These are phyloP conservation scores for Eragrostis nindensis DNA, from an alignment of 176 grass and related monocot species.

Conservation along the genomic window DNA sequence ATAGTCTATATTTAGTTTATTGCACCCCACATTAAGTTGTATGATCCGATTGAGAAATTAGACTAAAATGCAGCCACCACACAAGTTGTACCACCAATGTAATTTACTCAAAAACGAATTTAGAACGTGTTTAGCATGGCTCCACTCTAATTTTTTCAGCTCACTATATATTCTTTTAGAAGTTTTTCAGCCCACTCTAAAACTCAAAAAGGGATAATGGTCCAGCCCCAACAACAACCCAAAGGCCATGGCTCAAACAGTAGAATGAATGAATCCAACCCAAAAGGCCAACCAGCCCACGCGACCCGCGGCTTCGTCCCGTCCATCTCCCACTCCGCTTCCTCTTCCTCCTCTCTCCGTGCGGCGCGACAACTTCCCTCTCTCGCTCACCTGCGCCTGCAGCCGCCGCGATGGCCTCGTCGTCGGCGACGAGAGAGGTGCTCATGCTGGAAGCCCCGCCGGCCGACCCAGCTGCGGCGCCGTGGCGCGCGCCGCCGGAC, in stretches of 20 bases:
- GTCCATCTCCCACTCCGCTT: not conserved
- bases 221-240: not conserved
- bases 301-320: not conserved
- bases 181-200: too few relatives aligned
- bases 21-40: too few relatives aligned
- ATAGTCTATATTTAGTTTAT: too few relatives aligned
- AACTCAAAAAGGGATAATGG: too few relatives aligned
- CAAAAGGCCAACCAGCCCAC: conserved; percentile 3
- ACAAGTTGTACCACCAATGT: too few relatives aligned
- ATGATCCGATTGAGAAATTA: too few relatives aligned
- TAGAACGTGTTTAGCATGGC: too few relatives aligned
- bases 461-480: conserved; percentile 23
- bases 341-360: not conserved
- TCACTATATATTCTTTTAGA: too few relatives aligned
- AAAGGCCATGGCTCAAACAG: not conserved
- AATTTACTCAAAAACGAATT: too few relatives aligned
- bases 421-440: conserved; percentile 60
- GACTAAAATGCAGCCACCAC: too few relatives aligned
- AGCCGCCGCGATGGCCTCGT: conserved; percentile 40
- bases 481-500: conserved; percentile 62
- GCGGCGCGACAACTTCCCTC: conserved; percentile 14
- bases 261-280: not conserved
- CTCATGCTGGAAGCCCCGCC: conserved; percentile 94
- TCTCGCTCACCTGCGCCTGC: not conserved
- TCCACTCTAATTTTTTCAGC: too few relatives aligned